A percentile compares a stretch with the other conserved stretches of the same genome.
These are phyloP conservation scores for Capronia americana DNA, from an alignment of 2,329 filamentous ascomycete species.

Conservation along the genomic window DNA sequence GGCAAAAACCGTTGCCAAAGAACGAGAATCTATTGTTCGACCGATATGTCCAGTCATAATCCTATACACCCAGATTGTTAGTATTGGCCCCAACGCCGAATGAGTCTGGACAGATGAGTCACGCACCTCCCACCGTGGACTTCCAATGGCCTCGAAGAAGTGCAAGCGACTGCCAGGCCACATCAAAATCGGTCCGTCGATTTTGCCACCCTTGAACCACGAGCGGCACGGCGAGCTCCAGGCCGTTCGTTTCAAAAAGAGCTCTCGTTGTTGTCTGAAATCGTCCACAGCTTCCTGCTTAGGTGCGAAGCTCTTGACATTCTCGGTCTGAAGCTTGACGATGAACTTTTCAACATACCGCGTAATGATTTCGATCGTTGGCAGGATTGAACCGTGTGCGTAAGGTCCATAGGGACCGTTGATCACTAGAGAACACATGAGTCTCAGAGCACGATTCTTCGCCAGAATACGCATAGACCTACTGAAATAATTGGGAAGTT, in stretches of 20 bases:
- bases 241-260: slow-evolving; percentile 50
- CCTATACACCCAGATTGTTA: slow-evolving; percentile 30
- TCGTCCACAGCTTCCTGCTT: slow-evolving; percentile 52
- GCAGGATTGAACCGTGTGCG: slow-evolving; percentile 38
- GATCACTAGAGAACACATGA: slow-evolving; percentile 30
- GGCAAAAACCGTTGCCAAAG: slow-evolving; percentile 24
- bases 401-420: slow-evolving; percentile 43
- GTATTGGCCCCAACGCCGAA: too few species aligned
- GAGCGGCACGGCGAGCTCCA: slow-evolving; percentile 50
- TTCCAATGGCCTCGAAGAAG: slow-evolving; percentile 44
- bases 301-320: slow-evolving; percentile 53
- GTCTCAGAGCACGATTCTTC: too few species aligned
- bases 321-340: slow-evolving; percentile 55
- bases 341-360: slow-evolving; percentile 53
- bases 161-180: slow-evolving; percentile 50
- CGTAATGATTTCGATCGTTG: slow-evolving; percentile 28
- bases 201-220: slow-evolving; percentile 55
- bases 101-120: background rate
- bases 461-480: too few species aligned
- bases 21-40: slow-evolving; percentile 21
- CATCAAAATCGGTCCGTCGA: slow-evolving; percentile 46
- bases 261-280: slow-evolving; percentile 54
- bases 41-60: slow-evolving; percentile 45
- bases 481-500: too few species aligned
- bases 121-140: slow-evolving; percentile 50